phyloP scores from a whole-genome alignment of 768 basidiomycete species.

The Boletus insuetus region DNA sequence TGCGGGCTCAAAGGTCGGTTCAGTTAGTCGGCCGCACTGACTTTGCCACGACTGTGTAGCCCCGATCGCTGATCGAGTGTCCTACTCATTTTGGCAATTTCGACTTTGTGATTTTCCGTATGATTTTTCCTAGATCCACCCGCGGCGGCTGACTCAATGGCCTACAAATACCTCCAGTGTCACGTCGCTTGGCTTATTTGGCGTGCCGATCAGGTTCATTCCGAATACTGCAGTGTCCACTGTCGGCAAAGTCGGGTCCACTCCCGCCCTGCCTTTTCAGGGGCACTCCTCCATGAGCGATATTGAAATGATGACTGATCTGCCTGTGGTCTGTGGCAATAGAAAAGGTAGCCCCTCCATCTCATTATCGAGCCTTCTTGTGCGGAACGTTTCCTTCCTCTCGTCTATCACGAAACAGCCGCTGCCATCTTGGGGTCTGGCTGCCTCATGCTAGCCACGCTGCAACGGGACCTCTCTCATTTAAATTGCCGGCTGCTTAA shows the following conservation, averaged over 20 bases:
- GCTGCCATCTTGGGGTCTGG: conserved; percentile 29
- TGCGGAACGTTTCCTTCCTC: conserved; percentile 26
- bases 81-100: conserved; percentile 14
- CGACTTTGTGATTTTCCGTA: conserved; percentile 10
- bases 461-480: conserved; percentile 30
- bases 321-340: conserved; percentile 21
- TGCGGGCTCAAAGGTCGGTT: neutral
- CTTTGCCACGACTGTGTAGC: neutral
- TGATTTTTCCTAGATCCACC: neutral
- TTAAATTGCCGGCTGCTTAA: conserved; percentile 30
- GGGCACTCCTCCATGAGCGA: conserved; percentile 15
- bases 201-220: neutral
- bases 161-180: neutral
- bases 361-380: conserved; percentile 30
- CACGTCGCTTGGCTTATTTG: conserved; percentile 3
- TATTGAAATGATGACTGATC: conserved; percentile 37
- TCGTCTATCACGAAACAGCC: conserved; percentile 33
- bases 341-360: conserved; percentile 27
- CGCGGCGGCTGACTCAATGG: conserved; percentile 1
- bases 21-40: neutral
- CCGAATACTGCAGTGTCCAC: neutral
- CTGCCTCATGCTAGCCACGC: conserved; percentile 38
- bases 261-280: conserved; percentile 25
- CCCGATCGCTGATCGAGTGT: conserved; percentile 23
- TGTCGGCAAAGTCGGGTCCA: conserved; percentile 1